Conservation (phyloP, 805 yeast species). For the Yamadazyma takamatsuzukensis region DNA sequence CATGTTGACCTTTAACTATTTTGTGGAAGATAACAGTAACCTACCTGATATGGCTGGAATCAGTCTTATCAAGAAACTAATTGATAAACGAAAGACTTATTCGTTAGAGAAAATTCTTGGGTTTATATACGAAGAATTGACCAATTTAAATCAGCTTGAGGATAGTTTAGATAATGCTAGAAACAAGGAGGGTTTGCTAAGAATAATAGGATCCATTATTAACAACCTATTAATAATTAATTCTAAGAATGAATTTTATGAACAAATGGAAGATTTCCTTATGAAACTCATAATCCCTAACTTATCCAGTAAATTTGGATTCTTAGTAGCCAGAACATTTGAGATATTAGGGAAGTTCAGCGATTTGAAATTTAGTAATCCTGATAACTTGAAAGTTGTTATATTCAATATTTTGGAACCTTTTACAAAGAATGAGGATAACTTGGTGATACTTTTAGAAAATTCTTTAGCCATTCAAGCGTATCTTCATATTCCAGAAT, state of each 20-base stretch:
- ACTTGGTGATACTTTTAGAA: constrained; percentile 75
- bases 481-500: constrained; percentile 59
- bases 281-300: constrained; percentile 66
- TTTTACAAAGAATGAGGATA: constrained; percentile 18
- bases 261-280: constrained; percentile 69
- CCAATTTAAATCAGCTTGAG: constrained; percentile 25
- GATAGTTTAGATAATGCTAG: constrained; percentile 49
- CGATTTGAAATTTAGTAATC: constrained; percentile 47
- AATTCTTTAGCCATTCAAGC: constrained; percentile 86
- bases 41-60: constrained; percentile 81
- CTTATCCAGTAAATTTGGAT: constrained; percentile 56
- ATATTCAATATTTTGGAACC: constrained; percentile 33
- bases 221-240: constrained; percentile 51
- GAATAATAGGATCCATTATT: constrained; percentile 73
- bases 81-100: constrained; percentile 58
- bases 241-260: constrained; percentile 46
- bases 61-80: constrained; percentile 66
- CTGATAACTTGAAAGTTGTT: constrained; percentile 19
- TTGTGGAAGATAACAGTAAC: constrained; percentile 47
- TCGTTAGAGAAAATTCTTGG: constrained; percentile 59
- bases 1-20: constrained; percentile 52
- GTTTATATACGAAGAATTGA: constrained; percentile 53
- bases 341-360: constrained; percentile 65
- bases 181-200: constrained; percentile 72
- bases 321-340: constrained; percentile 73